Evolutionary conservation across 2,329 filamentous ascomycete species (phyloP).

Genomic region (Botrytis deweyae): DNA sequence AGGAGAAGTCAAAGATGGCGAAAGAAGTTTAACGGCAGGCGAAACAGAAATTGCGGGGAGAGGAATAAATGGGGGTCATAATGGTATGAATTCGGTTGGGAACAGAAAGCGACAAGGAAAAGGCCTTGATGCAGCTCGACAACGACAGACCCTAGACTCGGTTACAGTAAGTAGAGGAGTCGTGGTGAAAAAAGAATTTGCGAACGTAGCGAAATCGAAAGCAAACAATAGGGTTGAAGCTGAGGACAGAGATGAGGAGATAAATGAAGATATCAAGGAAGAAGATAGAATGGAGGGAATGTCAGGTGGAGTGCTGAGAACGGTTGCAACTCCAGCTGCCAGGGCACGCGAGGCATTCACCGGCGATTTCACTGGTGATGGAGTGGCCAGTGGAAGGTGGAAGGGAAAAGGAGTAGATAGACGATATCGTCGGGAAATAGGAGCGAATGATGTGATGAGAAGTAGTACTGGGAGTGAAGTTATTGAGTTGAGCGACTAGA

Average conservation of each 20-base stretch:
- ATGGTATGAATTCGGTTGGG: not conserved
- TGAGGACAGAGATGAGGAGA: not conserved
- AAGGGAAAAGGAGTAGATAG: slow-evolving; percentile 10
- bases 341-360: not conserved
- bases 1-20: not conserved
- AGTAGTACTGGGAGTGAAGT: not conserved
- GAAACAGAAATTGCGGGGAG: not conserved
- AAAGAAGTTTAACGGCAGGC: not conserved
- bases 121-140: fast-evolving
- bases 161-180: not conserved
- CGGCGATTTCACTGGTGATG: not conserved
- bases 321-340: not conserved
- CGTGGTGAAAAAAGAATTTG: not conserved
- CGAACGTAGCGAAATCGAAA: not conserved
- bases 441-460: not conserved
- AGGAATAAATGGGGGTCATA: not conserved
- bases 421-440: no score
- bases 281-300: not conserved
- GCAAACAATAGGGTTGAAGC: not conserved
- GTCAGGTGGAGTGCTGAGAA: no score
- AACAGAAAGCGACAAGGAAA: not conserved
- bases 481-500: slow-evolving; percentile 4
- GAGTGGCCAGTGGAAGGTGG: not conserved
- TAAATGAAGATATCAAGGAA: fast-evolving
- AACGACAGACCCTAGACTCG: not conserved